phyloP scores from a whole-genome alignment of 345 rosid species.

The Cochlearia excelsa region DNA sequence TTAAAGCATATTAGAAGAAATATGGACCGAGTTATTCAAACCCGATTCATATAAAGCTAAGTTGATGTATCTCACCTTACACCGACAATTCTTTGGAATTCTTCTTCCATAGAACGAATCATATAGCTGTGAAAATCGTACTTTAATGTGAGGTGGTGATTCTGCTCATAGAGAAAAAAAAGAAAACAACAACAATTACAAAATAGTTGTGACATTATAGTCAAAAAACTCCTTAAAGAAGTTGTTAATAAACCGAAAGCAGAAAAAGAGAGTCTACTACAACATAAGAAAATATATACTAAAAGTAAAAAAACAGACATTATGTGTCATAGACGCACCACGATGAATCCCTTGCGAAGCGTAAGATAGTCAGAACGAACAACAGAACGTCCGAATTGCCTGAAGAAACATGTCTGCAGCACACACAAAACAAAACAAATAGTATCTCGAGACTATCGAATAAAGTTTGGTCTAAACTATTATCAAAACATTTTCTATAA shows the following conservation, averaged over 20 bases:
- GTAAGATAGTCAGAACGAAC: constrained; percentile 83
- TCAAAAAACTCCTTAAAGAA: not conserved
- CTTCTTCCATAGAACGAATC: constrained; percentile 99
- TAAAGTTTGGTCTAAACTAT: not conserved
- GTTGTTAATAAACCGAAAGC: not conserved
- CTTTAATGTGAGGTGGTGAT: constrained; percentile 64
- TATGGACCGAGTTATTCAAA: not conserved
- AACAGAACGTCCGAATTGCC: constrained; percentile 86
- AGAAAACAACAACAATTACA: not conserved
- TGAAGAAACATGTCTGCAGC: constrained; percentile 88
- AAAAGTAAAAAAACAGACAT: not conserved
- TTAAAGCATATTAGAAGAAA: not conserved
- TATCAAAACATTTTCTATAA: not conserved
- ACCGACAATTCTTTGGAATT: constrained; percentile 89
- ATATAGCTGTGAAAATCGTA: constrained; percentile 95
- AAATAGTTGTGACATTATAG: not conserved
- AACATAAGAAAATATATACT: no score
- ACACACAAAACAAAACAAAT: constrained; percentile 20
- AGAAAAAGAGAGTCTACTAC: not conserved
- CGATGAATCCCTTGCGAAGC: constrained; percentile 82
- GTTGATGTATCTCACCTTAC: constrained; percentile 57
- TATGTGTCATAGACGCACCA: constrained; percentile 44
- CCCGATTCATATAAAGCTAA: not conserved
- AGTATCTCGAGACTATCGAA: not conserved
- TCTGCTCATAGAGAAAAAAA: constrained; percentile 47